phyloP scores from a whole-genome alignment of 2,329 filamentous ascomycete species.

The Sclerotinia sclerotiorum region DNA sequence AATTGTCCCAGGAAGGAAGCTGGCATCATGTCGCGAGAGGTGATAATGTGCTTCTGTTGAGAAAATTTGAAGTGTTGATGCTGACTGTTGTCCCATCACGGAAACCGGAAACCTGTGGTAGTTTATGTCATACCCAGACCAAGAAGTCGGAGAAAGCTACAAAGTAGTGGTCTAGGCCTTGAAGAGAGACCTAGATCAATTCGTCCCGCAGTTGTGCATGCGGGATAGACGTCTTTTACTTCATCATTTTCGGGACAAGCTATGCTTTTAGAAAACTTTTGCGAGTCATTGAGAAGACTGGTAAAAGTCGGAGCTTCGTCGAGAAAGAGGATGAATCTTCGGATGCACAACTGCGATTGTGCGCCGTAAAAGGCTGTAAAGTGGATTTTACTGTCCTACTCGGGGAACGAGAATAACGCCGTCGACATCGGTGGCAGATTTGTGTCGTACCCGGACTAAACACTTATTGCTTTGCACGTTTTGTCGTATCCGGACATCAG shows the following conservation, averaged over 20 bases:
- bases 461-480: background rate
- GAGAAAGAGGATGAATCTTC: too few species aligned
- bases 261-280: too few species aligned
- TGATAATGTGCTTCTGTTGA: background rate
- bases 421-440: background rate
- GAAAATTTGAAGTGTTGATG: background rate
- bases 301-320: too few species aligned
- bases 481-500: background rate
- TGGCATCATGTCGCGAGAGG: background rate
- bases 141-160: background rate
- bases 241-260: background rate
- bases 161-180: background rate
- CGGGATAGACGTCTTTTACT: background rate
- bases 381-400: too few species aligned
- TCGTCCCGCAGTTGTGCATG: background rate
- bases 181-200: background rate
- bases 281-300: too few species aligned
- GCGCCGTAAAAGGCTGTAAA: too few species aligned
- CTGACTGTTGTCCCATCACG: background rate
- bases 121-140: constrained; percentile 1
- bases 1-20: background rate
- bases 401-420: background rate
- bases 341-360: too few species aligned
- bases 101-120: background rate
- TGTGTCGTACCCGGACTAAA: background rate